Percentiles rank a stretch among this genome's conserved stretches.
phyloP scores from a whole-genome alignment of 208 protist species.

The Leishmania aethiopica region DNA sequence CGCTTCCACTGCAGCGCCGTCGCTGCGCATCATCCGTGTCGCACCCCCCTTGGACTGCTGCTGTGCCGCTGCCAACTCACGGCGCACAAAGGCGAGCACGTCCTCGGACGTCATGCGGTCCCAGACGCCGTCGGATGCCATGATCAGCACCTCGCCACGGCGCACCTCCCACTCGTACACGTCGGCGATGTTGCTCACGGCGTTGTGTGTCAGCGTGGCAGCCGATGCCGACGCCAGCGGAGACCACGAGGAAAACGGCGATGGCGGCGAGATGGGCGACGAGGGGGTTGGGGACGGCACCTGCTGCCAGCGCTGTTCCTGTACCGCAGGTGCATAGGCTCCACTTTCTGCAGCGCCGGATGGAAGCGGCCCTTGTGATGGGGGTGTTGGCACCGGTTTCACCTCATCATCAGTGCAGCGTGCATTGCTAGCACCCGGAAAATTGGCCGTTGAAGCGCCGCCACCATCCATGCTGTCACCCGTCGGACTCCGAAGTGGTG shows the following conservation, averaged over 20 bases:
- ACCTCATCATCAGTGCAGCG: not conserved
- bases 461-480: not conserved
- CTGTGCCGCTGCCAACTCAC: not conserved
- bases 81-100: conserved; percentile 56
- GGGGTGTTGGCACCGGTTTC: not conserved
- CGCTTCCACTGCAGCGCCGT: not conserved
- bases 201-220: conserved; percentile 30
- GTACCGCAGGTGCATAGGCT: not conserved
- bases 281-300: not conserved
- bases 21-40: not conserved
- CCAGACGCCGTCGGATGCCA: conserved; percentile 86
- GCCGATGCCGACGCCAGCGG: not conserved
- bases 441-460: not conserved
- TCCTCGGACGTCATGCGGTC: conserved; percentile 63
- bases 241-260: not conserved
- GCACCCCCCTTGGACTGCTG: not conserved
- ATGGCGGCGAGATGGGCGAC: not conserved
- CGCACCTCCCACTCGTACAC: conserved; percentile 65
- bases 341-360: not conserved
- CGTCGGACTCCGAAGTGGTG: conserved; percentile 2
- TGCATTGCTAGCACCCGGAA: not conserved
- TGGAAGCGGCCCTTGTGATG: not conserved
- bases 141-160: conserved; percentile 71
- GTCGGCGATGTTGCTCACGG: conserved; percentile 78
- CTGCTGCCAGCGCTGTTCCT: not conserved